Percentiles rank a stretch among this genome's conserved stretches.
These are phyloP conservation scores for Colletotrichum musae DNA, from an alignment of 2,329 filamentous ascomycete genomes.

Conservation along the genomic window DNA sequence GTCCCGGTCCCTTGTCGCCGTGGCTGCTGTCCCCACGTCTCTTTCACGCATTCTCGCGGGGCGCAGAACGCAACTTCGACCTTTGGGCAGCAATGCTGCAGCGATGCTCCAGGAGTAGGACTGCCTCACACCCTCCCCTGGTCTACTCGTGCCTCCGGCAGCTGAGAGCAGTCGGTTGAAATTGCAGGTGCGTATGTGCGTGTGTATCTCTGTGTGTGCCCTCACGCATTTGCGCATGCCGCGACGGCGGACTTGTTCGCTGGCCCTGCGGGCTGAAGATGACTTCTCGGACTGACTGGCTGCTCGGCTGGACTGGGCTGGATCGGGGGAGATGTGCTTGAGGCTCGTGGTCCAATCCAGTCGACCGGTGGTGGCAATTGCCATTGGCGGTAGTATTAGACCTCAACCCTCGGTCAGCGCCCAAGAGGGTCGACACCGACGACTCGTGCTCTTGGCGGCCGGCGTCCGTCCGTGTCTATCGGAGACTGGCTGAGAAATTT, in stretches of 20 bases:
- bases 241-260: conserved; percentile 10
- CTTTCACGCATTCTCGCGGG: conserved; percentile 40
- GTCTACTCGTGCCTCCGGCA: conserved; percentile 31
- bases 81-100: conserved; percentile 44
- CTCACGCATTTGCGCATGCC: conserved; percentile 33
- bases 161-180: conserved; percentile 16
- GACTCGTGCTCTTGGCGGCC: conserved; percentile 8
- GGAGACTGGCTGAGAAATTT: conserved; percentile 13
- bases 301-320: conserved; percentile 35
- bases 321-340: conserved; percentile 19
- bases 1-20: background rate
- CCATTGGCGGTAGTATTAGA: background rate
- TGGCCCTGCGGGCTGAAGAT: conserved; percentile 12
- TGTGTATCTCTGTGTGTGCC: conserved; percentile 11
- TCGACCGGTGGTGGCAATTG: background rate
- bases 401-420: background rate
- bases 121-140: conserved; percentile 9
- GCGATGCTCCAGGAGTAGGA: background rate
- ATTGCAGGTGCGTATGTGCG: background rate
- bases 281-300: conserved; percentile 20
- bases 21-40: conserved; percentile 15
- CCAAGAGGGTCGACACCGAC: background rate
- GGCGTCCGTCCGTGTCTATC: conserved; percentile 4
- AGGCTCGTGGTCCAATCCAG: conserved; percentile 10
- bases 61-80: conserved; percentile 21